These are phyloP conservation scores for Multifurca ochricompacta DNA, from an alignment of 768 basidiomycete genomes.

Conservation along the genomic window DNA sequence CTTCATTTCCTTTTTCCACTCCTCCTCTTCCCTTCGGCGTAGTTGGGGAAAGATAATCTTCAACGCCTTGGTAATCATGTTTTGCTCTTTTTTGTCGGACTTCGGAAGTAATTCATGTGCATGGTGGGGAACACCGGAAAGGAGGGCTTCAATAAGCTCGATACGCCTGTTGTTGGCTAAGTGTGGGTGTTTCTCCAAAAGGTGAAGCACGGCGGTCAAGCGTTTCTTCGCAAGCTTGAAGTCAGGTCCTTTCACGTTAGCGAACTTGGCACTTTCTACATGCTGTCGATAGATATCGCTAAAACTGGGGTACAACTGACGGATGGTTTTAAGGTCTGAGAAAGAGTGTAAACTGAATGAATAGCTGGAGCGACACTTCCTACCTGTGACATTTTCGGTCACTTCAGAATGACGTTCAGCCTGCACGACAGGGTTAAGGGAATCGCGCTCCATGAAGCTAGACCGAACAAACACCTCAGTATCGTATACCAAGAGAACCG, in stretches of 20 bases:
- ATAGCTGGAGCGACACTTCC: not conserved
- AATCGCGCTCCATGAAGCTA: not conserved
- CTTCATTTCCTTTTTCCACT: slow-evolving; percentile 3
- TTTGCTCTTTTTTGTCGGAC: not conserved
- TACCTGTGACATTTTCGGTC: not conserved
- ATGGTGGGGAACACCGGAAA: not conserved
- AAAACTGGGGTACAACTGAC: not conserved
- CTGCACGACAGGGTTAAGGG: not conserved
- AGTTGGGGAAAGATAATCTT: not conserved
- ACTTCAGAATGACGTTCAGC: not conserved
- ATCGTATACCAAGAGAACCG: not conserved
- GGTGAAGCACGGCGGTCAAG: not conserved
- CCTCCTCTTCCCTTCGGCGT: not conserved
- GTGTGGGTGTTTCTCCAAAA: not conserved
- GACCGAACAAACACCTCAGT: not conserved
- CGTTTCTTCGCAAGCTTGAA: not conserved
- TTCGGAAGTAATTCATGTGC: not conserved
- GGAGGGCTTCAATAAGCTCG: not conserved
- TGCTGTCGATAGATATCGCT: not conserved
- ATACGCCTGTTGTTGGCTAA: not conserved
- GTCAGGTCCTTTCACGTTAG: not conserved
- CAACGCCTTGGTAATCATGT: too few relatives aligned
- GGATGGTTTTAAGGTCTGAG: not conserved
- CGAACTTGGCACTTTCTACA: not conserved
- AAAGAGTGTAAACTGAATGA: not conserved